Evolutionary conservation across 257 asterid species (phyloP), one percentile per base, ranked within the genome.

Genomic region (Thymus mandschuricus): DNA sequence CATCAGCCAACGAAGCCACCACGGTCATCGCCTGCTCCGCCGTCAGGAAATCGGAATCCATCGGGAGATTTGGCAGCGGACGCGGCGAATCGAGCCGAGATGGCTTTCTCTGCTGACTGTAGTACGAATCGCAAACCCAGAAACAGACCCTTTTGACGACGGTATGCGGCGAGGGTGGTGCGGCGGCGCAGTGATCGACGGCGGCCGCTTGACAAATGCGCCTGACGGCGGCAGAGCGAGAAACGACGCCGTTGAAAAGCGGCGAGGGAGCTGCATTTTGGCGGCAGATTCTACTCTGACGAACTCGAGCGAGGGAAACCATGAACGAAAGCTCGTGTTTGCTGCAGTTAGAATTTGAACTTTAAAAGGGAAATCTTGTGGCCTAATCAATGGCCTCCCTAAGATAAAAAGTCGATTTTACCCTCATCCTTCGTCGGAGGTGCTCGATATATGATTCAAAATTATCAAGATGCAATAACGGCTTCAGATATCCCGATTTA

Each of bases 1-100:
- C 92, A 21, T 87, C 95, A 51, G 95, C 96, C 77, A 93, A 81
- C 48, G 96, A 81, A 66, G 98, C 97, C 77, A 86, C 87, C 67
- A 91, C 89, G 3, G 96, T 86, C 15, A 87, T 89, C 10, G 92
- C 96, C 74, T 93, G 96, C 68, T 93, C 98, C 44, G 79, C 82
- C 50, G 89, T 81, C 80, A 91, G 75, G 66, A 56, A 81, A 30
- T 87, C 92, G 28, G 87, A 78, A 68, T 80, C 79, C 11, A 93
- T 75, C n/a, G 94, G 88, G 71, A 93, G 72, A 67, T 85, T 78
- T 0, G 87, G 78, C 51, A 80, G 43, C 13, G 76, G 76, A 29
- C 29, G 78, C 4, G 73, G 28, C 27, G 94, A 68, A 48, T 44
- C 77, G 73, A 64, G 74, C 66, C 77, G 75, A 12, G 86, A 62